These are phyloP conservation scores for Vaccinium vitisidaea DNA, from an alignment of 148 eudicot genomes.

Conservation along the genomic window DNA sequence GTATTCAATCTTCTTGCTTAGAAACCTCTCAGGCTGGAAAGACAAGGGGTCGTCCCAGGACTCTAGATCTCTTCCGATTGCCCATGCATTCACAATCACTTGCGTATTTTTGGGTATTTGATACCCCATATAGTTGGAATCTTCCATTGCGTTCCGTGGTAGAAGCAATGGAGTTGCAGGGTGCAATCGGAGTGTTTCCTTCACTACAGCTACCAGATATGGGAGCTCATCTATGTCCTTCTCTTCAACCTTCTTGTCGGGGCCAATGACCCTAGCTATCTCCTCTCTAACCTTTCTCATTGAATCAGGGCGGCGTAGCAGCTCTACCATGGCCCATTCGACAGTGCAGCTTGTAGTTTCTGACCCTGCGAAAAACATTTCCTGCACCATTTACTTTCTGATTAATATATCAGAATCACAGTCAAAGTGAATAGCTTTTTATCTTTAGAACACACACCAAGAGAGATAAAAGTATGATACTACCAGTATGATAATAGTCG, in stretches of 20 bases:
- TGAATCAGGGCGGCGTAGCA: neutral
- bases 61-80: slow-evolving; percentile 21
- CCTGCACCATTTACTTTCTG: neutral
- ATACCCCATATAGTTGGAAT: neutral
- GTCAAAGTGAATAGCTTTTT: too few species aligned
- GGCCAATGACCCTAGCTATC: neutral
- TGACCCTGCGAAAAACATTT: neutral
- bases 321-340: slow-evolving; percentile 14
- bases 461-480: too few species aligned
- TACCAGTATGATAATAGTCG: slow-evolving; percentile 15
- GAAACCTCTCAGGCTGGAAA: slow-evolving; percentile 43
- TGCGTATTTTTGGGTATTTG: slow-evolving; percentile 8
- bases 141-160: slow-evolving; percentile 6
- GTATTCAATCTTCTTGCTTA: slow-evolving; percentile 23
- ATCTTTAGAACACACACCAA: too few species aligned
- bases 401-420: too few species aligned
- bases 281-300: slow-evolving; percentile 2
- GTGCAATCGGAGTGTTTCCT: slow-evolving; percentile 7
- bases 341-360: neutral
- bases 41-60: slow-evolving; percentile 31
- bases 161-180: neutral
- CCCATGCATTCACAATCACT: slow-evolving; percentile 1
- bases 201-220: neutral
- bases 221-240: neutral
- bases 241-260: slow-evolving; percentile 5